Evolutionary conservation across 805 yeast species (phyloP).

Genomic region (Hanseniaspora mollemarum): DNA sequence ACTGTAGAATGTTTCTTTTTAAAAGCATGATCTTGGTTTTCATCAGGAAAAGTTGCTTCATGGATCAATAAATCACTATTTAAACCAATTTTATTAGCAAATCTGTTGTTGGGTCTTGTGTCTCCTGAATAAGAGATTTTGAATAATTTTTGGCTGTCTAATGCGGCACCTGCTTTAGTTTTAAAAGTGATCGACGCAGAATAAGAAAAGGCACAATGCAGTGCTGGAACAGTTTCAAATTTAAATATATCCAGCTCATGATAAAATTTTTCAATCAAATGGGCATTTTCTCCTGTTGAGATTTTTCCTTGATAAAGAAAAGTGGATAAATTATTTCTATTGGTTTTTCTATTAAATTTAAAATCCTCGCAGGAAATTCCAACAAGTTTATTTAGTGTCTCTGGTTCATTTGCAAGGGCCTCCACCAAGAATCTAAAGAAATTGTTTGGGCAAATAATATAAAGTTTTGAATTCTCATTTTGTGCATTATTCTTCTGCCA

Average conservation of each 20-base stretch:
- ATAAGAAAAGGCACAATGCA: slow-evolving; percentile 78
- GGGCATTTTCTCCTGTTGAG: not conserved
- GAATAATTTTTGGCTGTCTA: slow-evolving; percentile 31
- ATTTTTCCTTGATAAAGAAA: not conserved
- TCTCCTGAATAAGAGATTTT: slow-evolving; percentile 88
- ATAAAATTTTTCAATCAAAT: not conserved
- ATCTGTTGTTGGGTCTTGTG: slow-evolving; percentile 66
- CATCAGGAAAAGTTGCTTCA: slow-evolving; percentile 86
- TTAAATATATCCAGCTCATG: slow-evolving; percentile 34
- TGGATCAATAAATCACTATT: slow-evolving; percentile 69
- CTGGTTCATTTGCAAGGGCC: slow-evolving; percentile 3
- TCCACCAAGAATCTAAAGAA: slow-evolving; percentile 56
- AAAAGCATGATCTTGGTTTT: slow-evolving; percentile 61
- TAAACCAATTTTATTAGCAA: slow-evolving; percentile 51
- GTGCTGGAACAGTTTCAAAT: slow-evolving; percentile 59
- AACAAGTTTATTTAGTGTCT: slow-evolving; percentile 1
- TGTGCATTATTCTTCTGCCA: slow-evolving; percentile 45
- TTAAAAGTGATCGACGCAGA: slow-evolving; percentile 46
- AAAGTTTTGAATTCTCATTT: slow-evolving; percentile 34
- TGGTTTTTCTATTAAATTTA: slow-evolving; percentile 17
- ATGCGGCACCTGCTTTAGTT: slow-evolving; percentile 22
- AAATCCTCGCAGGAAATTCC: slow-evolving; percentile 16
- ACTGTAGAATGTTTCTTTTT: slow-evolving; percentile 79
- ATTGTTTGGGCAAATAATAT: slow-evolving; percentile 65
- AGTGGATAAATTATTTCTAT: not conserved